A percentile compares a stretch with the other conserved stretches of the same genome.
phyloP scores from a whole-genome alignment of 2,329 filamentous ascomycete genomes.

The Biscogniauxia mediterranea region DNA sequence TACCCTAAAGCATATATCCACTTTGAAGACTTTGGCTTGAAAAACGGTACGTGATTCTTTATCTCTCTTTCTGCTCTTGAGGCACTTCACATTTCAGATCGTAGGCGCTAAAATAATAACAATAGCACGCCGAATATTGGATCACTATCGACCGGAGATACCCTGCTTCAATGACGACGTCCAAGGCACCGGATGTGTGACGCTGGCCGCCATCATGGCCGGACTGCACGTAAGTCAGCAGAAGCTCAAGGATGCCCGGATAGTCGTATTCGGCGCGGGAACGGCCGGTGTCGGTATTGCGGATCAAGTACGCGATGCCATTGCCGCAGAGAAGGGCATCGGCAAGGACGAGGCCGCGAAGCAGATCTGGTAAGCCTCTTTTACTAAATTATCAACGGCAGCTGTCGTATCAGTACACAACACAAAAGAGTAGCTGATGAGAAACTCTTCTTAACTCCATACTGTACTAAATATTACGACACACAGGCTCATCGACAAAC shows the following conservation, averaged over 20 bases:
- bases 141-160: conserved; percentile 70
- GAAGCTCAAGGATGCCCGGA: conserved; percentile 64
- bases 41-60: conserved; percentile 52
- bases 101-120: not conserved
- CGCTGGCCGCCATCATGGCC: conserved; percentile 77
- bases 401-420: no score
- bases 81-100: not conserved
- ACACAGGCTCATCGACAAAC: conserved; percentile 76
- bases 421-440: no score
- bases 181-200: conserved; percentile 85
- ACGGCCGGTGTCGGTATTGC: conserved; percentile 84
- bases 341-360: conserved; percentile 71
- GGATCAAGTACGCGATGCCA: conserved; percentile 78
- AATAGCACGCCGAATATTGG: conserved; percentile 62
- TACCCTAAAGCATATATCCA: conserved; percentile 83
- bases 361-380: conserved; percentile 66
- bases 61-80: not conserved
- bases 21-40: conserved; percentile 83
- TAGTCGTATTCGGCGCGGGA: conserved; percentile 78
- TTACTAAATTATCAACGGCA: not conserved
- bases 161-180: conserved; percentile 91
- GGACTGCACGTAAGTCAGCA: conserved; percentile 67
- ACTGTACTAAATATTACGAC: no score
- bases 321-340: conserved; percentile 65
- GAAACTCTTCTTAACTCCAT: not conserved